Conservation (phyloP, 2,329 filamentous ascomycete genomes). For the Didymosphaeria variabile region DNA sequence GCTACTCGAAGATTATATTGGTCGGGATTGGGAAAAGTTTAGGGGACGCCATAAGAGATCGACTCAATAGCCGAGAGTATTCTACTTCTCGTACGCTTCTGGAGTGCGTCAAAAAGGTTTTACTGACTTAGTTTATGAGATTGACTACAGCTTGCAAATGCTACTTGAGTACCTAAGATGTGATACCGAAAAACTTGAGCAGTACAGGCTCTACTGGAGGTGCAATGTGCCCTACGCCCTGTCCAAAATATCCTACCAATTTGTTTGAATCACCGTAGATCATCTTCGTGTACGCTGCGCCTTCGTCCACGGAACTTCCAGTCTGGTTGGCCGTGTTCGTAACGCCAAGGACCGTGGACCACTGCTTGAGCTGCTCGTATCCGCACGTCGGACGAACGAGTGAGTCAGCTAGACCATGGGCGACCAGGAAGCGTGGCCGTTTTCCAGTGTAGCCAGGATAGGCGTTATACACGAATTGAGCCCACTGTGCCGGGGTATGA, state of each 20-base stretch:
- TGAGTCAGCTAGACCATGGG: conserved; percentile 44
- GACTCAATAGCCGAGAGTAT: not conserved
- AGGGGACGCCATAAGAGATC: not conserved
- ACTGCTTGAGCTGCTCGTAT: conserved; percentile 31
- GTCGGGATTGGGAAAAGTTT: not conserved
- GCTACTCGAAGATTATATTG: not conserved
- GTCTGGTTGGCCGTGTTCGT: conserved; percentile 20
- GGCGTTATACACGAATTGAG: conserved; percentile 18
- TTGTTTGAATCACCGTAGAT: conserved; percentile 28
- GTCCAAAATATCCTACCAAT: conserved; percentile 30
- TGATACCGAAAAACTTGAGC: conserved; percentile 28
- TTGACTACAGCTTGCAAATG: not conserved
- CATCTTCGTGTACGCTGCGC: conserved; percentile 26
- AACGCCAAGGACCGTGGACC: conserved; percentile 25
- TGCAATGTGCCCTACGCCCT: conserved; percentile 30
- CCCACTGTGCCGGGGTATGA: conserved; percentile 25
- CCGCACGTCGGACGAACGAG: conserved; percentile 36
- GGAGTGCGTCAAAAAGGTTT: not conserved
- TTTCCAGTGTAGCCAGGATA: conserved; percentile 48
- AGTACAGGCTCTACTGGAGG: conserved; percentile 21
- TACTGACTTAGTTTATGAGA: not conserved
- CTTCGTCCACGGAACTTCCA: conserved; percentile 21
- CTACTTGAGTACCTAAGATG: not conserved
- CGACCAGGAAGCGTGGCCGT: conserved; percentile 46
- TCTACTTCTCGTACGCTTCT: not conserved